Conservation (phyloP, 805 yeast species). For the Saccharomycopsis guyanensis region DNA sequence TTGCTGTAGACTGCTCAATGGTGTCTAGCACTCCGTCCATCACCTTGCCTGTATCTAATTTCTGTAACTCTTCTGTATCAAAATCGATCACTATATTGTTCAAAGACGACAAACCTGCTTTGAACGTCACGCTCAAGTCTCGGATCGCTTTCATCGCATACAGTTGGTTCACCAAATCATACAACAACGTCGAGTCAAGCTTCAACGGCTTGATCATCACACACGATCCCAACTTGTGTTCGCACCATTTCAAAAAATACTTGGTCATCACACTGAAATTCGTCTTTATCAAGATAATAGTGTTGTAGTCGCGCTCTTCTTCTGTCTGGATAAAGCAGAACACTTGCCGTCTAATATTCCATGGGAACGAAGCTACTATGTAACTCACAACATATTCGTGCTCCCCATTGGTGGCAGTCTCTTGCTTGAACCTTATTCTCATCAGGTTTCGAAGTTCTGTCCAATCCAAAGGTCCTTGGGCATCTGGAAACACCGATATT, state of each 20-base stretch:
- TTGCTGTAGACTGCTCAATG: constrained; percentile 2
- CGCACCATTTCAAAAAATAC: constrained; percentile 12
- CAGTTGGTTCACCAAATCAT: background rate
- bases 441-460: background rate
- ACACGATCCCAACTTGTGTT: constrained; percentile 2
- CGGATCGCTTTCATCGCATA: constrained; percentile 56
- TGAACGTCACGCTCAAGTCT: constrained; percentile 50
- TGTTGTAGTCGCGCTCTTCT: background rate
- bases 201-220: constrained; percentile 6
- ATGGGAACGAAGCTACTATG: constrained; percentile 10
- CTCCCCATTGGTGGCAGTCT: background rate
- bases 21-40: background rate
- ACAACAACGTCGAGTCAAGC: background rate
- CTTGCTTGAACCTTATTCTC: constrained; percentile 15
- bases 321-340: constrained; percentile 12
- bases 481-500: background rate
- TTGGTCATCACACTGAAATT: background rate
- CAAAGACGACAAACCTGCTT: constrained; percentile 15
- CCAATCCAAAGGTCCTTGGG: constrained; percentile 5
- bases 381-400: constrained; percentile 8
- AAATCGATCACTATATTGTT: constrained; percentile 1
- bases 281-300: constrained; percentile 8
- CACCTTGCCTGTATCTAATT: background rate
- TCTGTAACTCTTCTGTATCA: constrained; percentile 2
- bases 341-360: constrained; percentile 7